A percentile compares a stretch with the other conserved stretches of the same genome.
Evolutionary conservation across 2,329 filamentous ascomycete species (phyloP).

Genomic region (Tolypocladium album): DNA sequence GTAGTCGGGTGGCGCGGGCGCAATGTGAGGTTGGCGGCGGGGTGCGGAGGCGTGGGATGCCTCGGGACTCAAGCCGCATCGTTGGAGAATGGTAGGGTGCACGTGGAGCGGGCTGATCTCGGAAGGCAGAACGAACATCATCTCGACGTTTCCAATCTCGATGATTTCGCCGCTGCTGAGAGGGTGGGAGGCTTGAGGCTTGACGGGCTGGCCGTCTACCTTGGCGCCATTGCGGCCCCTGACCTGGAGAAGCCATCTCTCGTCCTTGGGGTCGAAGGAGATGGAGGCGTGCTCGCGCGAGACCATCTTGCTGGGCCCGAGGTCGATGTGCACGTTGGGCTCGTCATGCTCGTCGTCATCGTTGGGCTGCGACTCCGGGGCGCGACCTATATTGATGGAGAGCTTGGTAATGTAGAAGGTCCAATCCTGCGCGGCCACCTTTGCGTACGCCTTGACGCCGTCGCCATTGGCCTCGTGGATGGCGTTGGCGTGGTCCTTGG

Average conservation of each 20-base stretch:
- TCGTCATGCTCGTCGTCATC: conserved; percentile 32
- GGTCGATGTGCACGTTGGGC: conserved; percentile 68
- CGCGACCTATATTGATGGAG: conserved; percentile 66
- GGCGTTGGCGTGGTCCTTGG: conserved; percentile 51
- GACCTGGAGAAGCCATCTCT: conserved; percentile 74
- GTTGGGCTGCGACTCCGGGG: conserved; percentile 37
- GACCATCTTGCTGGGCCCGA: conserved; percentile 74
- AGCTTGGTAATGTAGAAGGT: conserved; percentile 73
- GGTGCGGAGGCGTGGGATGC: conserved; percentile 16
- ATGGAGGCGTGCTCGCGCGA: conserved; percentile 70
- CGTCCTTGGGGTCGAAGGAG: conserved; percentile 55
- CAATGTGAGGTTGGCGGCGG: conserved; percentile 36
- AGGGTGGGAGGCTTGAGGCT: conserved; percentile 52
- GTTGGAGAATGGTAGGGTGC: conserved; percentile 57
- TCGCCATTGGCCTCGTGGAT: conserved; percentile 51
- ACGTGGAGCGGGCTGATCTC: conserved; percentile 57
- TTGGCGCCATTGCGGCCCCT: conserved; percentile 88
- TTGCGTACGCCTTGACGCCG: conserved; percentile 65
- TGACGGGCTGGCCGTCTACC: conserved; percentile 63
- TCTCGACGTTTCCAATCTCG: conserved; percentile 85
- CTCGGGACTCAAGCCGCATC: conserved; percentile 43
- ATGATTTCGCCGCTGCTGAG: conserved; percentile 83
- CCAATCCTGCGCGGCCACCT: conserved; percentile 74
- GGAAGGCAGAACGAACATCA: conserved; percentile 95
- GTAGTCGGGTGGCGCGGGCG: conserved; percentile 49